Base-by-base conservation (phyloP, 768 basidiomycete genomes). In the Rickenella mellea region DNA sequence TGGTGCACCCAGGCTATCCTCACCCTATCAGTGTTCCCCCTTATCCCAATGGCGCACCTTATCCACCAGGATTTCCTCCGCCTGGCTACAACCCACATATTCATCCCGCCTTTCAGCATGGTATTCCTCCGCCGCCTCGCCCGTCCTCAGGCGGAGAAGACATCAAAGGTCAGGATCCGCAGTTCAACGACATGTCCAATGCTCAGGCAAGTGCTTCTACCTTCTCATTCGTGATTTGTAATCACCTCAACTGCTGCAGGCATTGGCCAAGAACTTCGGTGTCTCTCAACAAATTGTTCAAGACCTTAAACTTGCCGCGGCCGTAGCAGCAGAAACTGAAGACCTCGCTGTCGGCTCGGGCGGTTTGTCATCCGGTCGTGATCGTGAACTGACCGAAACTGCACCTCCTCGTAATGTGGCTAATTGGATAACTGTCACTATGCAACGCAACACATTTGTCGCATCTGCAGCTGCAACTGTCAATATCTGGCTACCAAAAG, bases 221-320 rank as follows among this genome's bases (percentile, higher is more conserved):
- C 4, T 17, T 31, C 2, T 43, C 15, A 17, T 29, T 7, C n/a
- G 14, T 27, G 33, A 7, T 36, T 3, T 19, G 10, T 17, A 3
- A 36, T 19, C 9, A 3, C 3, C 3, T 10, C 20, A 39, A 43
- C 12, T 41, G 44, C 29, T 45, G 36, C 49, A 79, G 71, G 70
- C 82, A 20, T 72, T 88, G 38, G 86, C 83, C 30, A 83, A 79
- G 60, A 78, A 70, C 54, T 89, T 89, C 53, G 86, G 86, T 37
- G 86, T 89, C 22, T 74, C 80, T 39, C 66, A 77, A 21, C 70
- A 72, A 31, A 86, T 89, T 49, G 75, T 86, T 40, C 73, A 65
- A 44, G 78, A 77, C 47, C 67, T 79, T 46, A 75, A 73, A 44
- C 65, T 86, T 35, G 10, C 33, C 10, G 24, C 33, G 15, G 19